Conservation (phyloP, 2,329 filamentous ascomycete species). For the Penicillium sp. region DNA sequence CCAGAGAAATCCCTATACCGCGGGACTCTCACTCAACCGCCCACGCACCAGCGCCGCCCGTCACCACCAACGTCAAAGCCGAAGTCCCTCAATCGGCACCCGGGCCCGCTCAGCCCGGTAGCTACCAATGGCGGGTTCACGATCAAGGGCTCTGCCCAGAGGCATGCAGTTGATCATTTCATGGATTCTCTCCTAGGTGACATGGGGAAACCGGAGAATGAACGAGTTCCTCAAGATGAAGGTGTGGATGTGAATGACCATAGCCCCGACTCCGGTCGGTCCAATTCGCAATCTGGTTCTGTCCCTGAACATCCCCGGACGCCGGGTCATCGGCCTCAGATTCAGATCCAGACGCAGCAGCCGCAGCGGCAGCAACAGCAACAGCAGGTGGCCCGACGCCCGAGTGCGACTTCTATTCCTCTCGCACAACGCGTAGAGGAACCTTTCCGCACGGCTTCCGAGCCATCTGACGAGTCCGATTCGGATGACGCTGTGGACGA, state of each 20-base stretch:
- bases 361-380: too few relatives aligned
- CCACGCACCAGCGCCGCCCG: background rate
- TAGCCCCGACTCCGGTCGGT: too few relatives aligned
- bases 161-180: background rate
- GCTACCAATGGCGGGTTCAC: background rate
- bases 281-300: background rate
- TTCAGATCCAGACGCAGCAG: background rate
- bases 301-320: background rate
- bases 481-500: background rate
- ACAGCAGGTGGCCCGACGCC: too few relatives aligned
- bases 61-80: too few relatives aligned
- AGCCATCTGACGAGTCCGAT: background rate
- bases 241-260: background rate
- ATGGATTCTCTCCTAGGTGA: background rate
- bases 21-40: too few relatives aligned
- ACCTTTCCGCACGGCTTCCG: background rate
- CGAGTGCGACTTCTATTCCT: background rate
- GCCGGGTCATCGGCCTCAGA: background rate
- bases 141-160: background rate
- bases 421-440: background rate
- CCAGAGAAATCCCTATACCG: background rate
- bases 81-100: too few relatives aligned
- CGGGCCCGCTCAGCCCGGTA: too few relatives aligned
- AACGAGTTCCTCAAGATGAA: background rate
- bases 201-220: background rate